Evolutionary conservation across 192 early-diverging fungal genomes (phyloP).

Genomic region (Cetraspora pellucida): DNA sequence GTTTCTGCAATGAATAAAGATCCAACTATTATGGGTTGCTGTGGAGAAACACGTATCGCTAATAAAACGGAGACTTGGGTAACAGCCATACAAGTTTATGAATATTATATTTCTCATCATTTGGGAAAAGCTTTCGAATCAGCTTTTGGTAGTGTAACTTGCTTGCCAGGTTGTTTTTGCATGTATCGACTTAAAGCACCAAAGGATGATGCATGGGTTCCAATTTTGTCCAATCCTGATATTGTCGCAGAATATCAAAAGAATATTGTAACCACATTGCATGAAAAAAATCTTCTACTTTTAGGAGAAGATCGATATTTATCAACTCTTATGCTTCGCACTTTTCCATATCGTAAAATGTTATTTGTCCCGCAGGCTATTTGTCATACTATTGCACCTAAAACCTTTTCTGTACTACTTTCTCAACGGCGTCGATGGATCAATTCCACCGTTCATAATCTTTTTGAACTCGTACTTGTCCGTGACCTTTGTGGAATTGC

Average conservation of each 20-base stretch:
- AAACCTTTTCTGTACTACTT: slow-evolving; percentile 59
- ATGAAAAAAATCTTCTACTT: slow-evolving; percentile 80
- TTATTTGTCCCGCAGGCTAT: neutral
- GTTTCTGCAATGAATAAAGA: too few relatives aligned
- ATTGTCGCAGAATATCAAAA: too few relatives aligned
- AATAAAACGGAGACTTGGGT: slow-evolving; percentile 90
- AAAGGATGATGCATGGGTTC: slow-evolving; percentile 62
- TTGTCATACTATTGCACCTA: too few relatives aligned
- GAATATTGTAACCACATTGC: slow-evolving; percentile 66
- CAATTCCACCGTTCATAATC: slow-evolving; percentile 92
- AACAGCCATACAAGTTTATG: slow-evolving; percentile 93
- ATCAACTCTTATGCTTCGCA: slow-evolving; percentile 78
- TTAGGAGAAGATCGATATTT: slow-evolving; percentile 86
- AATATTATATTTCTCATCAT: slow-evolving; percentile 96
- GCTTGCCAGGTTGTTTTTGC: slow-evolving; percentile 93
- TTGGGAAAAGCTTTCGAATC: slow-evolving; percentile 85
- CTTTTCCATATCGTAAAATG: slow-evolving; percentile 82
- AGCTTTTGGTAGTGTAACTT: slow-evolving; percentile 57
- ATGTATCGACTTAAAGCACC: slow-evolving; percentile 92
- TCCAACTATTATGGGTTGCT: slow-evolving; percentile 84
- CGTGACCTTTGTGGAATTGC: slow-evolving; percentile 91
- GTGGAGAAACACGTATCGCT: slow-evolving; percentile 94
- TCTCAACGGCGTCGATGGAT: slow-evolving; percentile 93
- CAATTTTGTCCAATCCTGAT: too few relatives aligned
- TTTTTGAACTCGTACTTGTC: slow-evolving; percentile 85